Evolutionary conservation across 148 eudicot genomes (phyloP), one percentile per base, ranked within the genome.

Genomic region (Cornus suecica): DNA sequence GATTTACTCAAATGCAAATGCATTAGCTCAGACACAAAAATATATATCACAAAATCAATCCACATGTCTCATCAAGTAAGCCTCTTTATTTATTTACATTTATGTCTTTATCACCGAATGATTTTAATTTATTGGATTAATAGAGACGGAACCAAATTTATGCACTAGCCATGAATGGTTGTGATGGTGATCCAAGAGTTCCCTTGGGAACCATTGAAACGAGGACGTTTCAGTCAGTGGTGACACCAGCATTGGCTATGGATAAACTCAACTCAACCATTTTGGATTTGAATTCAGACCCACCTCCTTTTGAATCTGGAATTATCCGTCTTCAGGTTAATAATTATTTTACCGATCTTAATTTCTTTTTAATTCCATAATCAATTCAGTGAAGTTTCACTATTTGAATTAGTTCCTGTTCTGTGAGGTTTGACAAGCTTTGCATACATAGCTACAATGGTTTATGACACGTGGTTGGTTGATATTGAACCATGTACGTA

Each of bases 311-410:
- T 10, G 83, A 87, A 52, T 95, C 99, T 3, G 99, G 99, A 68
- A 84, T 95, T 23, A 87, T 95, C 20, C 89, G 97, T 2, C 81
- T 95, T n/a, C 88, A 95, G 97, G 99, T 95, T 87, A 37, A 66
- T 51, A 32, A 34, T 20, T 41, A 13, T n/a, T n/a, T n/a, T n/a
- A n/a, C n/a, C n/a, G n/a, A n/a, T n/a, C n/a, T n/a, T n/a, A n/a
- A n/a, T n/a, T n/a, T n/a, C n/a, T n/a, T n/a, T n/a, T n/a, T n/a
- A n/a, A n/a, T n/a, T n/a, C n/a, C n/a, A n/a, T 41, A 41, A 4
- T 48, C 18, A 48, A 48, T 48, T 48, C 7, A 13, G 54, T 48
- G 54, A 5, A 48, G 1, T 48, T 48, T 13, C 2, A 16, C 15
- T 48, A 16, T 48, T 48, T 16, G 20, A 48, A 3, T 48, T n/a